Evolutionary conservation across 2,329 filamentous ascomycete species (phyloP).

Genomic region (Aspergillus puulaauensis): DNA sequence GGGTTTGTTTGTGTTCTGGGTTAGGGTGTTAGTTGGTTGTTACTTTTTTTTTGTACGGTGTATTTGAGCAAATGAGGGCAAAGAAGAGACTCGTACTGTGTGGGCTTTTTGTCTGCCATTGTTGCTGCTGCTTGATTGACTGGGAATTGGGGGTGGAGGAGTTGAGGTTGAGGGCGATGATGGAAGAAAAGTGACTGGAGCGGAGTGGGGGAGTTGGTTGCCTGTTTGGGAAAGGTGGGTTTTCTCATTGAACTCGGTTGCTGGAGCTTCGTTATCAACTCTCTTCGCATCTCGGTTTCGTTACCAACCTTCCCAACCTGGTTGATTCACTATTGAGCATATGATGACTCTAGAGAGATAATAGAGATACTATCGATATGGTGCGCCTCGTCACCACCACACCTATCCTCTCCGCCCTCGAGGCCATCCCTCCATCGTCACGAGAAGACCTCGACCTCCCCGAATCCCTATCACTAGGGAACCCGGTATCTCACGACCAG

Average conservation of each 20-base stretch:
- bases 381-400: conserved; percentile 43
- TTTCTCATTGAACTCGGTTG: background rate
- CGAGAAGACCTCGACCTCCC: conserved; percentile 38
- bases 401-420: conserved; percentile 39
- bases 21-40: conserved; percentile 7
- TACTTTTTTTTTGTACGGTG: background rate
- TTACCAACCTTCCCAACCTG: too few species aligned
- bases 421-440: conserved; percentile 31
- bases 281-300: too few species aligned
- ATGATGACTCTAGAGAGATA: background rate
- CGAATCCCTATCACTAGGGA: conserved; percentile 24
- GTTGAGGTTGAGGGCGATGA: background rate
- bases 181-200: conserved; percentile 11
- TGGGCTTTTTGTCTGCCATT: conserved; percentile 34
- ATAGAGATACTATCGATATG: conserved; percentile 29
- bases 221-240: conserved; percentile 25
- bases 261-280: background rate
- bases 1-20: conserved; percentile 40
- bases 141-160: conserved; percentile 2
- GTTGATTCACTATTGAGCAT: background rate
- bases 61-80: background rate
- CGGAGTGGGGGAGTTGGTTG: conserved; percentile 21
- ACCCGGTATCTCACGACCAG: conserved; percentile 44
- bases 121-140: conserved; percentile 7
- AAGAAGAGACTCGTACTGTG: conserved; percentile 20